phyloP scores from a whole-genome alignment of 129 eudicot genomes.

The Tanacetum coccineum region DNA sequence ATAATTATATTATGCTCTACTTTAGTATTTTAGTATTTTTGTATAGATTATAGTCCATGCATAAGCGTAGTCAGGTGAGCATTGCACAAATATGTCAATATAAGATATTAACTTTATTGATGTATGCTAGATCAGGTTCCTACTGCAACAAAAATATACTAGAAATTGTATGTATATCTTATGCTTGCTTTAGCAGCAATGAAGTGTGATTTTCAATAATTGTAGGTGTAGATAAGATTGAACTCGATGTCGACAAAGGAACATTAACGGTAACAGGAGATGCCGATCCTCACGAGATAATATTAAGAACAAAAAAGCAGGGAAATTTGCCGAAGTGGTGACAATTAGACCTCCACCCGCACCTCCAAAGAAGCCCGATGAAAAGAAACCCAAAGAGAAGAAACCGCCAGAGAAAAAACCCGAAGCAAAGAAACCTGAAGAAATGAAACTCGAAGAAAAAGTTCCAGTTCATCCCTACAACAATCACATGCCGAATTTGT shows the following conservation, averaged over 20 bases:
- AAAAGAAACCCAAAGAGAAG: too few relatives aligned
- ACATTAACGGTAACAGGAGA: slow-evolving; percentile 55
- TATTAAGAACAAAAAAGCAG: slow-evolving; percentile 46
- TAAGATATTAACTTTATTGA: too few relatives aligned
- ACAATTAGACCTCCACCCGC: too few relatives aligned
- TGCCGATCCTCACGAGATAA: slow-evolving; percentile 66
- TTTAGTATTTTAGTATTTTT: too few relatives aligned
- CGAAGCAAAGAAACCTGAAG: slow-evolving; percentile 25
- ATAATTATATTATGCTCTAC: too few relatives aligned
- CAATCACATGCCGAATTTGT: too few relatives aligned
- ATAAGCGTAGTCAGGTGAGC: slow-evolving; percentile 95
- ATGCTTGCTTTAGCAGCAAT: too few relatives aligned
- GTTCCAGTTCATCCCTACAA: too few relatives aligned
- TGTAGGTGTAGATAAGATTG: slow-evolving; percentile 66
- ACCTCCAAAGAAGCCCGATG: too few relatives aligned
- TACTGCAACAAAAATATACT: background rate
- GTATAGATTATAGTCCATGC: too few relatives aligned
- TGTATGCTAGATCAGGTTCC: too few relatives aligned
- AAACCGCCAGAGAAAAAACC: slow-evolving; percentile 33
- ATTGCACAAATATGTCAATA: slow-evolving; percentile 56
- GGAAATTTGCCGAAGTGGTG: too few relatives aligned
- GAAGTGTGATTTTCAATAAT: background rate
- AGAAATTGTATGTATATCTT: background rate
- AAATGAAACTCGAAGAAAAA: slow-evolving; percentile 23
- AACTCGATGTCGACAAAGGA: slow-evolving; percentile 58